Base-by-base conservation (phyloP, 768 basidiomycete species). In the Boletus reticuloceps region DNA sequence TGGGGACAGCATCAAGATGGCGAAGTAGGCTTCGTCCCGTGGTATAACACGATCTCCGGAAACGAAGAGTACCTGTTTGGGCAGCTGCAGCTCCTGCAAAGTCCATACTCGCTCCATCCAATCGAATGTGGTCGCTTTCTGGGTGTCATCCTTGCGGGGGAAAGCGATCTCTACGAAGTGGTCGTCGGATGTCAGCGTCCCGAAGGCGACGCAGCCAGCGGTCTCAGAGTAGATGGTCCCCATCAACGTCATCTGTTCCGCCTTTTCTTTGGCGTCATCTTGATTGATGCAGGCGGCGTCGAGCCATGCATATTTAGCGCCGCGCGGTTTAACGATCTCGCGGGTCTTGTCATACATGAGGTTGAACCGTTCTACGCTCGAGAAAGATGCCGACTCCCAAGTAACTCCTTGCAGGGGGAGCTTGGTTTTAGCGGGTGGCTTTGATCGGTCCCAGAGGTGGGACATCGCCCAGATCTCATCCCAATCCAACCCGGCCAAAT, bases 31-130 rank as follows among this genome's bases (percentile, higher is more conserved):
- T 44, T 55, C 50, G 11, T 52, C 20, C 14, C 49, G 27, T 25
- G 50, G 39, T 8, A 55, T 17, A 20, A 57, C 14, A 10, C 31
- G 41, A 25, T 54, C 52, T 32, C 55, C 52, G 36, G 52, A 54
- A 6, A 56, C 46, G 31, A 56, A 56, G 9, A 56, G 13, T 6
- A 57, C 14, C 29, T 38, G 41, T n/a, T 39, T 36, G 6, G 50
- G 49, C 19, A 55, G 36, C 42, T 55, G 54, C 5, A 55, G 50
- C 27, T 54, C 41, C 36, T 57, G 53, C 20, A 48, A 55, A 5
- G 53, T 49, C 53, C 56, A 57, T 16, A 55, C 56, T 17, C 53
- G 53, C 47, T 57, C 53, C 25, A 55, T 49, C 56, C 56, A 57
- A 19, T 49, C 19, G 22, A 38, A 48, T 11, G 49, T 53, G 37